Evolutionary conservation across 2,329 filamentous ascomycete genomes (phyloP), one percentile per base, ranked within the genome.

Genomic region (Penicillium verrucosum): DNA sequence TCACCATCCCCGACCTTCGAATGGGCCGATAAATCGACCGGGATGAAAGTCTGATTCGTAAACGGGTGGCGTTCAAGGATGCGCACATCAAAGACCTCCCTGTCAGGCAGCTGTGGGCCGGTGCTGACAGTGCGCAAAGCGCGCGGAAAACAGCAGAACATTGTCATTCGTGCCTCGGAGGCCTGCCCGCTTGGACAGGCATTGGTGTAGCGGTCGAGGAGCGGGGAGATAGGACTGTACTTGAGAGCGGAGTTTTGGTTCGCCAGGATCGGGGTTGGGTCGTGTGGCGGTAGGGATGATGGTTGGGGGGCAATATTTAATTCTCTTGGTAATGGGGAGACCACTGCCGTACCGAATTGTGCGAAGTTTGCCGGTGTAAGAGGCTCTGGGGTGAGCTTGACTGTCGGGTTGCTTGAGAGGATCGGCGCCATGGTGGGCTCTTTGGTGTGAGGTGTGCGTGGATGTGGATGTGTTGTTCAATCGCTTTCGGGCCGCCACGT

Each of bases 241-340:
- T 96, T 96, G 68, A 93, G 85, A 16, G 94, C 93, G 23, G 87
- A 88, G 68, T 90, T 90, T 78, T 97, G 92, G 79, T 97, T 97
- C 44, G 84, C 84, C 45, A 86, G 84, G 3, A 84, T 80, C 5
- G 86, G 77, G 54, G 82, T 78, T 61, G 80, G 78, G 67, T 77
- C 25, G 58, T 67, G 69, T 69, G 64, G 71, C 60, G 63, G 62
- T 63, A 74, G 74, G 52, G 77, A 79, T 49, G 84, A 80, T 60
- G 82, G 75, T 23, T 66, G 46, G n/a, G 75, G 73, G 0, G 70
- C 59, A 10, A 81, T 55, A 61, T 71, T 71, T 62, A 85, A 70
- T 68, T 79, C 74, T 42, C 83, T 81, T 59, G 81, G 79, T 21
- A 81, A 71, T 32, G 90, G 90, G 70, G 93, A 90, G 70, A 86